These are phyloP conservation scores for Colletotrichum liaoningense DNA, from an alignment of 2,329 filamentous ascomycete genomes.

Conservation along the genomic window DNA sequence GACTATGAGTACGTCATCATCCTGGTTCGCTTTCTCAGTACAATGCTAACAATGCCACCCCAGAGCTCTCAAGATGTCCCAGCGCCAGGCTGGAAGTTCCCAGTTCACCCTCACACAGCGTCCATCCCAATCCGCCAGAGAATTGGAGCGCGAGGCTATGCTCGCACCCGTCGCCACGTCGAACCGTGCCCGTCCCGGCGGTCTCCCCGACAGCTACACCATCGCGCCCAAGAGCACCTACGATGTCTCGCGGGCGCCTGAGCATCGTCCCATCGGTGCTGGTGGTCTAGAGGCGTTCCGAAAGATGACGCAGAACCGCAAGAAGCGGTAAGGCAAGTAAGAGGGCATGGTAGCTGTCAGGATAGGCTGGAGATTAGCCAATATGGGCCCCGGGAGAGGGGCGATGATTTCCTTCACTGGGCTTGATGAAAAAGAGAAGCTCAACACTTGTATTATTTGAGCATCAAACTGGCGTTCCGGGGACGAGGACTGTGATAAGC, in stretches of 20 bases:
- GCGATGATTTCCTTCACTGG: neutral
- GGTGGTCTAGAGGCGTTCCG: conserved; percentile 73
- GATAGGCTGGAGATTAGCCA: neutral
- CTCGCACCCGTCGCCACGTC: conserved; percentile 65
- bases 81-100: conserved; percentile 57
- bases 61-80: conserved; percentile 65
- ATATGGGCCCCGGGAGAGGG: no score
- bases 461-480: conserved; percentile 28
- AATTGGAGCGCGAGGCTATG: conserved; percentile 67
- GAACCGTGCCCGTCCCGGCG: conserved; percentile 68
- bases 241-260: conserved; percentile 61
- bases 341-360: neutral
- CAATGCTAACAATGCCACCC: conserved; percentile 24
- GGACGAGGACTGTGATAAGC: neutral
- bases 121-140: conserved; percentile 54
- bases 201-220: conserved; percentile 67
- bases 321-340: conserved; percentile 53
- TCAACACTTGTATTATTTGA: conserved; percentile 21
- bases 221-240: conserved; percentile 73
- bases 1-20: conserved; percentile 67
- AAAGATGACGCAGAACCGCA: conserved; percentile 73
- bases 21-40: conserved; percentile 5
- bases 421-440: neutral
- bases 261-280: conserved; percentile 72
- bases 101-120: conserved; percentile 64